Conservation (phyloP, 495 filamentous ascomycete species). For the Annulohypoxylon nitens region DNA sequence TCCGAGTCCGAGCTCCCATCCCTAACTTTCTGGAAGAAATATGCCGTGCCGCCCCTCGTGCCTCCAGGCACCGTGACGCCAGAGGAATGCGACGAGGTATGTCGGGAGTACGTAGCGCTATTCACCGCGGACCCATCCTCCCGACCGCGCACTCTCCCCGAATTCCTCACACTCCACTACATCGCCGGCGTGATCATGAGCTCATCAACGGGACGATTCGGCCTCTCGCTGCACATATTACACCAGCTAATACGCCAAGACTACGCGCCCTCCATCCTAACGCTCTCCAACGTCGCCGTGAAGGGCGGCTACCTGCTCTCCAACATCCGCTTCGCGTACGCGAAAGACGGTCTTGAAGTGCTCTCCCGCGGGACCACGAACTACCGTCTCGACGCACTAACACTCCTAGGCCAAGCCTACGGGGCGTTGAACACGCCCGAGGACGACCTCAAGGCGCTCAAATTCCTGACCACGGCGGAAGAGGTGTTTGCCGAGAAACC, state of each 20-base stretch:
- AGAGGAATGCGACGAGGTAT: slow-evolving; percentile 37
- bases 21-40: slow-evolving; percentile 41
- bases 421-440: not conserved
- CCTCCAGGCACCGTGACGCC: slow-evolving; percentile 40
- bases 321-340: slow-evolving; percentile 28
- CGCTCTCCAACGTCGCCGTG: slow-evolving; percentile 22
- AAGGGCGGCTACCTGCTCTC: not conserved
- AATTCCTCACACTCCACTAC: slow-evolving; percentile 39
- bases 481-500: not conserved
- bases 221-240: slow-evolving; percentile 36
- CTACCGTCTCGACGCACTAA: slow-evolving; percentile 43
- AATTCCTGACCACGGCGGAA: slow-evolving; percentile 11
- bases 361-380: not conserved
- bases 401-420: slow-evolving; percentile 29
- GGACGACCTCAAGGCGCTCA: slow-evolving; percentile 24
- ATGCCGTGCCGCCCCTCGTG: slow-evolving; percentile 8
- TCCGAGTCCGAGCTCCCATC: slow-evolving; percentile 46
- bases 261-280: slow-evolving; percentile 41
- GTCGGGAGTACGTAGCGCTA: slow-evolving; percentile 39
- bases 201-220: not conserved
- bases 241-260: slow-evolving; percentile 13
- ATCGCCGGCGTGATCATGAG: slow-evolving; percentile 11
- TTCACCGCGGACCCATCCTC: slow-evolving; percentile 30
- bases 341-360: slow-evolving; percentile 12
- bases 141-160: slow-evolving; percentile 13